Evolutionary conservation across 306 rosid genomes (phyloP), one percentile per base, ranked within the genome.

Genomic region (Cicer yamashitae): DNA sequence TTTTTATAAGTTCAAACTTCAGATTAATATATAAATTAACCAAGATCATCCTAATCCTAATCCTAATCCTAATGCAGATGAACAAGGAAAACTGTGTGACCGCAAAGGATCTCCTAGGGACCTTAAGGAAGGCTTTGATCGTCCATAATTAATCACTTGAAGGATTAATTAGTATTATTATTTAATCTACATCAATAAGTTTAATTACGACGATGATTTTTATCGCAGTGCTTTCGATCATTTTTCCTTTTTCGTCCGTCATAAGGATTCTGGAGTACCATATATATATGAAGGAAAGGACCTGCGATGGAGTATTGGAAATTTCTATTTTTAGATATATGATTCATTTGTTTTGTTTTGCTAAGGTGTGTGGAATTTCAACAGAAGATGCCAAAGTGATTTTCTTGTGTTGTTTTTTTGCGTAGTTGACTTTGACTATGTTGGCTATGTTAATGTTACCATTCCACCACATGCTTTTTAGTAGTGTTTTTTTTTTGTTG

Each of bases 21-120:
- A 15, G 52, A 64, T 41, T 10, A 18, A n/a, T n/a, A n/a, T n/a
- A 41, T 40, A 39, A 1, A 63, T 59, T 62, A 41, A 64, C 51
- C 14, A 15, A 64, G 37, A 17, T 41, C 6, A 30, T 58, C 1
- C 10, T 25, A 15, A 39, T n/a, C n/a, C n/a, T n/a, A n/a, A 0
- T 66, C 6, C 46, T 82, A 1, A 20, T 20, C 22, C 22, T 20
- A 20, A 20, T 20, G 79, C 85, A 94, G 98, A 90, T 88, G 93
- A 87, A 91, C 37, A 77, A 40, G 51, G 94, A 84, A 43, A 85
- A 70, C 66, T 44, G 75, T 77, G 77, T 87, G 82, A 81, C 85
- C 39, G 84, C 84, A 43, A 87, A 76, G 81, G 94, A 94, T 64
- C 79, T 91, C 1, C 74, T 84, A 4, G 74, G 73, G 65, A 84